Evolutionary conservation across 345 rosid genomes (phyloP).

Genomic region (Diplotaxis tenuifolia): DNA sequence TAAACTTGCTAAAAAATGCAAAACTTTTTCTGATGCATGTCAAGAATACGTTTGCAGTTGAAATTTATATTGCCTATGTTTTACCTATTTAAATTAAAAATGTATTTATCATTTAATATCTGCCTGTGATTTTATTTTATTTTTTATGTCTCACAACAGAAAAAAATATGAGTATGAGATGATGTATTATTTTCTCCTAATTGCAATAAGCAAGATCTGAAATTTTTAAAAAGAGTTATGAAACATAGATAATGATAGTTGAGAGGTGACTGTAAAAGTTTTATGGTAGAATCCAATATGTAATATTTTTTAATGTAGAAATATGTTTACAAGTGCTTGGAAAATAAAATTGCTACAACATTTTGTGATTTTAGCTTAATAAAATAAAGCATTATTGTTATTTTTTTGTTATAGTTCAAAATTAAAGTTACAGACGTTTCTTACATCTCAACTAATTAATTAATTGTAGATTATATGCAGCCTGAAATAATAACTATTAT

Average conservation of each 20-base stretch:
- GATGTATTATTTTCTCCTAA: neutral
- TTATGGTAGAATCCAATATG: too few relatives aligned
- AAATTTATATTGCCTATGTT: neutral
- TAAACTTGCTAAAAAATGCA: too few relatives aligned
- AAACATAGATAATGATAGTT: too few relatives aligned
- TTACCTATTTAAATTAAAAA: neutral
- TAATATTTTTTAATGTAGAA: too few relatives aligned
- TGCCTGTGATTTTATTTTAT: neutral
- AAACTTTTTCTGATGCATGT: constrained; percentile 1
- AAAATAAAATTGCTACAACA: too few relatives aligned
- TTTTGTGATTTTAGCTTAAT: too few relatives aligned
- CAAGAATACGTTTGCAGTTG: neutral
- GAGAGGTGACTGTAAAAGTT: too few relatives aligned
- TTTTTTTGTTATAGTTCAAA: too few relatives aligned
- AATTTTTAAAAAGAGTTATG: neutral
- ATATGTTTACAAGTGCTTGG: too few relatives aligned
- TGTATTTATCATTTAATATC: neutral
- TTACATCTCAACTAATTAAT: too few relatives aligned
- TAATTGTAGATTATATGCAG: neutral
- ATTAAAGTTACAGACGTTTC: too few relatives aligned
- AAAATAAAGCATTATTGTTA: too few relatives aligned
- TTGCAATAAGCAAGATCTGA: neutral
- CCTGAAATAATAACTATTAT: neutral
- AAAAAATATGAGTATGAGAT: neutral
- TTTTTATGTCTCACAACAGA: neutral